Base-by-base conservation (phyloP, 169 alveolate genomes). In the Miamiensis avidus region DNA sequence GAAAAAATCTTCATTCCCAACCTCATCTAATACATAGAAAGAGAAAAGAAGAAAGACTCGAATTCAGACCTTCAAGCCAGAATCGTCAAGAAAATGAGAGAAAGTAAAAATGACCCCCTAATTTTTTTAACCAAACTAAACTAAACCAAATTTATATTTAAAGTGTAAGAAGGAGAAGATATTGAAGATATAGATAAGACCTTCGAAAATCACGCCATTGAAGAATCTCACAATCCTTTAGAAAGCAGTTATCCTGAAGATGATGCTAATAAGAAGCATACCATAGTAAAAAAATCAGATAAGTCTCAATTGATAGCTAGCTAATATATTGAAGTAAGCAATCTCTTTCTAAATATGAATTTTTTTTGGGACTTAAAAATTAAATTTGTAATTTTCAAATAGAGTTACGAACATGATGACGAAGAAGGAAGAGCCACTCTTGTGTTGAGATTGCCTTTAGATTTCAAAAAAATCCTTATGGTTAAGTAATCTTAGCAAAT, bases 41-140 rank as follows among this genome's bases (percentile, higher is more conserved):
- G 85, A 85, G 93, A 81, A 65, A 75, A 29, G 75, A 29, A 75
- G 33, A 82, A 88, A 85, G 86, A 72, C 34, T 49, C 93, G 73
- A 88, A 83, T 81, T 93, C 91, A 76, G 81, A 89, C 77, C 89
- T 91, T 77, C 85, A 90, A 78, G 91, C 88, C 73, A 85, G 91
- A 34, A 65, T 78, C 16, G 65, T 82, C n/a, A 65, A 82, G 75
- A 75, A 72, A 91, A 82, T 32, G 29, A 69, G 49, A 77, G 78
- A 4, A 82, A 72, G 82, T 86, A 76, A 91, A 20, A 49, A 49
- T 49, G 4, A 11, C 20, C 20, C 20, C 20, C 20, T 49, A 20
- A 11, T 49, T 49, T 49, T 49, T 49, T 4, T 49, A 49, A 11
- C 4, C 4, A 49, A 49, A 20, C 20, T 49, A 49, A 11, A 49